Evolutionary conservation across 192 early-diverging fungal species (phyloP), one percentile per base, ranked within the genome.

Genomic region (Backusella circina): DNA sequence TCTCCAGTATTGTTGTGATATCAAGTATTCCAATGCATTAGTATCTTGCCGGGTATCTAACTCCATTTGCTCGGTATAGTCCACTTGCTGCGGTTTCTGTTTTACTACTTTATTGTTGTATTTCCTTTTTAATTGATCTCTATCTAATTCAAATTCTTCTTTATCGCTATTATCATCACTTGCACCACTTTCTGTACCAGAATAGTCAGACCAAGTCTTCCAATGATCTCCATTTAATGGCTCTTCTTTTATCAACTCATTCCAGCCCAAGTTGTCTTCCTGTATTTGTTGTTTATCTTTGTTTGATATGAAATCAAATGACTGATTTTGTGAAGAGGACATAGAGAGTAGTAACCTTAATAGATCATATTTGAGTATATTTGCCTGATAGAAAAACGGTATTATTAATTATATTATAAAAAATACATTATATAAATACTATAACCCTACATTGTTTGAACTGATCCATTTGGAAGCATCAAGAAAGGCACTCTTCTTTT

Each of bases 161-260:
- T 70, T 66, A 26, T 76, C 76, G 15, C 79, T 76, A 39, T 80
- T 76, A 21, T 64, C 41, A 2, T 66, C 35, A 13, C 50, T n/a
- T 65, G 71, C 71, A 7, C 75, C 78, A 12, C 38, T 44, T 47
- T 47, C 44, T 5, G 37, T 30, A n/a, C 16, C n/a, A 26, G 38
- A 38, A 39, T 70, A 28, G 0, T 33, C 33, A n/a, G 69, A 38
- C 69, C 69, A 70, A 0, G 69, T 70, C 28, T 70, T 41, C 83
- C 83, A 84, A 74, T 84, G 83, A 47, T 47, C 31, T 7, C 83
- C 83, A 15, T 61, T 38, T 21, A 84, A 71, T 0, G 83, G 81
- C 12, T 84, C 81, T 16, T 84, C 78, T 2, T 50, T 39, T n/a
- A 84, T 2, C 6, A 84, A 67, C 26, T 75, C 70, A 15, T 65